phyloP scores from a whole-genome alignment of 139 green algal species.

The Coelastrella sp. region DNA sequence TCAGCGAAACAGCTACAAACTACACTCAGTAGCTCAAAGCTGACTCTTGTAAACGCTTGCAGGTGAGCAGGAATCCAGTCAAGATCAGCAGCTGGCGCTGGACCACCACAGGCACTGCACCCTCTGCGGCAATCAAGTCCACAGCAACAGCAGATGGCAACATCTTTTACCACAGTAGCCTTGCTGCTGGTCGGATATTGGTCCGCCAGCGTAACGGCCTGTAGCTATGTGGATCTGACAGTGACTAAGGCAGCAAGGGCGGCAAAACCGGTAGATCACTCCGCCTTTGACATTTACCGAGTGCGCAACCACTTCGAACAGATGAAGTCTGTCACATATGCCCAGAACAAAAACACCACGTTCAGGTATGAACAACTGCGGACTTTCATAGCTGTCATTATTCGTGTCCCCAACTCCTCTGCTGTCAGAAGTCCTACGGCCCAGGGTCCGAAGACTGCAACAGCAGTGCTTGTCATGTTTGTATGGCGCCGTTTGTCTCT shows the following conservation, averaged over 20 bases:
- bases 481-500: too few relatives aligned
- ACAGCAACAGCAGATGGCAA: too few relatives aligned
- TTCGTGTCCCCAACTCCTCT: neutral
- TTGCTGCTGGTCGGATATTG: neutral
- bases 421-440: neutral
- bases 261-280: constrained; percentile 1
- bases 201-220: constrained; percentile 9
- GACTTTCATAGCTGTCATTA: neutral
- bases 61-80: too few relatives aligned
- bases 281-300: neutral
- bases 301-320: constrained; percentile 21
- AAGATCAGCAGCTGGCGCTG: too few relatives aligned
- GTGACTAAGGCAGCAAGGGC: neutral
- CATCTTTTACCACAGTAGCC: too few relatives aligned
- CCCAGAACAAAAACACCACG: neutral
- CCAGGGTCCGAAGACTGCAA: too few relatives aligned
- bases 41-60: too few relatives aligned
- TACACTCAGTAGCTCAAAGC: too few relatives aligned
- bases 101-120: too few relatives aligned
- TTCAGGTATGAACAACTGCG: constrained; percentile 18
- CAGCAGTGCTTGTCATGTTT: too few relatives aligned
- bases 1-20: too few relatives aligned
- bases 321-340: neutral
- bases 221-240: neutral
- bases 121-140: too few relatives aligned